Conservation (phyloP, 2,329 filamentous ascomycete species). For the Colletotrichum euphorbiae region DNA sequence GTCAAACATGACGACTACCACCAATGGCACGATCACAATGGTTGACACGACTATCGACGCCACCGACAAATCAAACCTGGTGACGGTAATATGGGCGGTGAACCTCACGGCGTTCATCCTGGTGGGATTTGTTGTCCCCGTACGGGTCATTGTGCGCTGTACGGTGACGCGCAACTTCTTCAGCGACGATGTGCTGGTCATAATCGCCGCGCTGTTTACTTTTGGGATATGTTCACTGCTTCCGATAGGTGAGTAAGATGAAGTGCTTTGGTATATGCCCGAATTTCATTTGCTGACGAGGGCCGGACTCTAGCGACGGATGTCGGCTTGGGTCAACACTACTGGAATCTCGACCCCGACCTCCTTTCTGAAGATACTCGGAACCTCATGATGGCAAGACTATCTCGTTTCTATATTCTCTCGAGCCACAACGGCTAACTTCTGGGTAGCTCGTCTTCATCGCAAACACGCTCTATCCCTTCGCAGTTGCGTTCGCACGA, state of each 20-base stretch:
- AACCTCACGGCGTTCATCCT: conserved; percentile 36
- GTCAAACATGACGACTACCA: not conserved
- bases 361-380: not conserved
- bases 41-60: not conserved
- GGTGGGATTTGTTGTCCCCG: conserved; percentile 24
- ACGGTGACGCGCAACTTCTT: conserved; percentile 34
- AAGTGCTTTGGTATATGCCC: no score
- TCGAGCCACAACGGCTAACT: not conserved
- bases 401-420: accelerated
- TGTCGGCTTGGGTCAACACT: conserved; percentile 32
- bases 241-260: conserved; percentile 20
- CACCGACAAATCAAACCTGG: conserved; percentile 6
- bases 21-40: not conserved
- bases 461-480: conserved; percentile 26
- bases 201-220: conserved; percentile 34
- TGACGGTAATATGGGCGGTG: conserved; percentile 28
- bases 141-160: conserved; percentile 31
- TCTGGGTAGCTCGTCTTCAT: conserved; percentile 27
- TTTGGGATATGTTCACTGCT: conserved; percentile 32
- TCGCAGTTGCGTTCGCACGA: conserved; percentile 24
- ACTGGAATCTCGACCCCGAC: conserved; percentile 20
- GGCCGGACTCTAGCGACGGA: conserved; percentile 16
- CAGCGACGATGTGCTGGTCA: conserved; percentile 36
- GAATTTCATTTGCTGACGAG: not conserved
- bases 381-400: conserved; percentile 16